A percentile compares a stretch with the other conserved stretches of the same genome.
phyloP scores from a whole-genome alignment of 2,329 filamentous ascomycete genomes.

The Hirsutella minnesotensis region DNA sequence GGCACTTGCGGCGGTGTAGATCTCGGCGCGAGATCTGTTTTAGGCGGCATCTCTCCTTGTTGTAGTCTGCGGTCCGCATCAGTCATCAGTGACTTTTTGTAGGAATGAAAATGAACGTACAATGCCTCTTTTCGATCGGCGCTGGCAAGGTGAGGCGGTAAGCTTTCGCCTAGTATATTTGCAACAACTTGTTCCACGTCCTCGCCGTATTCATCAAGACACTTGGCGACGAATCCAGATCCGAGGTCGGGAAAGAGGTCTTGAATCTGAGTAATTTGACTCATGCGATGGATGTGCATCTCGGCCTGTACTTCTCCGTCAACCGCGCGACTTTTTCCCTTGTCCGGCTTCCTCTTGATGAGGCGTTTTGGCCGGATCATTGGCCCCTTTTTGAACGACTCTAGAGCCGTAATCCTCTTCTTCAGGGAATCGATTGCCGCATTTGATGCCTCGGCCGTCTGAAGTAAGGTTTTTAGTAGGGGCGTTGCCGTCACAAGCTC shows the following conservation, averaged over 20 bases:
- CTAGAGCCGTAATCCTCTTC: slow-evolving; percentile 49
- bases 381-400: slow-evolving; percentile 45
- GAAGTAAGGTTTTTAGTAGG: slow-evolving; percentile 51
- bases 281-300: slow-evolving; percentile 71
- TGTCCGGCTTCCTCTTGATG: slow-evolving; percentile 45
- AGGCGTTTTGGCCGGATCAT: slow-evolving; percentile 38
- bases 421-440: slow-evolving; percentile 42
- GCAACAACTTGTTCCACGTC: slow-evolving; percentile 69
- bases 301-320: slow-evolving; percentile 27
- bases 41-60: slow-evolving; percentile 12
- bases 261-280: slow-evolving; percentile 78
- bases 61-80: slow-evolving; percentile 11
- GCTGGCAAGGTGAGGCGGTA: slow-evolving; percentile 55
- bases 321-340: slow-evolving; percentile 46
- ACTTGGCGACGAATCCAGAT: slow-evolving; percentile 64
- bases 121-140: slow-evolving; percentile 54
- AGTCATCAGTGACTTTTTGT: not conserved
- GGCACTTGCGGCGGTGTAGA: slow-evolving; percentile 46
- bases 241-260: slow-evolving; percentile 86
- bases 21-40: slow-evolving; percentile 38
- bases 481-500: slow-evolving; percentile 75
- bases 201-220: slow-evolving; percentile 70
- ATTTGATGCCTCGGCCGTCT: slow-evolving; percentile 36
- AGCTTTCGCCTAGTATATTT: slow-evolving; percentile 65
- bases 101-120: slow-evolving; percentile 19